Evolutionary conservation across 345 rosid genomes (phyloP).

Genomic region (Raphanus raphanistrum): DNA sequence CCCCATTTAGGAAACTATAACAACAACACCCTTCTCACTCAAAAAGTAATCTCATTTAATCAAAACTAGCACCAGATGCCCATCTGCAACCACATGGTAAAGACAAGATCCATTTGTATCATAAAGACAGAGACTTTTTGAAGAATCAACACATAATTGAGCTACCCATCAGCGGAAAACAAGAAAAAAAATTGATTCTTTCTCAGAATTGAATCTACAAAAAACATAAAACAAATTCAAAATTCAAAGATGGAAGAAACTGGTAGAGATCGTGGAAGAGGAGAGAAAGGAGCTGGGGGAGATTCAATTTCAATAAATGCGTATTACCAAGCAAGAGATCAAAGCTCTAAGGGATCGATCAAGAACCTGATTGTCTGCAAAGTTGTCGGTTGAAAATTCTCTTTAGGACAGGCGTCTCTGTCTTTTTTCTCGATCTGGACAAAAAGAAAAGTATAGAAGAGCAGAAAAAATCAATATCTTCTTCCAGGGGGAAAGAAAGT

Average conservation of each 20-base stretch:
- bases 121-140: background rate
- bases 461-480: background rate
- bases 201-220: background rate
- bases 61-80: conserved; percentile 35
- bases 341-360: background rate
- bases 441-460: background rate
- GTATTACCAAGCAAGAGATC: background rate
- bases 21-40: conserved; percentile 35
- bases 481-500: background rate
- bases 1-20: conserved; percentile 55
- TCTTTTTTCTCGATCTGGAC: background rate
- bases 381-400: background rate
- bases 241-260: background rate
- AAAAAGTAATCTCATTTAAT: conserved; percentile 39
- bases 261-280: background rate
- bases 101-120: background rate
- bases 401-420: background rate
- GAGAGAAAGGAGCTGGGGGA: background rate
- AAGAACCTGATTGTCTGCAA: background rate
- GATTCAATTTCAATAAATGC: background rate
- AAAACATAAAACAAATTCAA: background rate
- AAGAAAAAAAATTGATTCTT: background rate
- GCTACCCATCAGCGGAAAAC: background rate
- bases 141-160: background rate
- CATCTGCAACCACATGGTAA: conserved; percentile 15